Evolutionary conservation across 176 grass and related monocot species (phyloP).

Genomic region (Carex myosuroides): DNA sequence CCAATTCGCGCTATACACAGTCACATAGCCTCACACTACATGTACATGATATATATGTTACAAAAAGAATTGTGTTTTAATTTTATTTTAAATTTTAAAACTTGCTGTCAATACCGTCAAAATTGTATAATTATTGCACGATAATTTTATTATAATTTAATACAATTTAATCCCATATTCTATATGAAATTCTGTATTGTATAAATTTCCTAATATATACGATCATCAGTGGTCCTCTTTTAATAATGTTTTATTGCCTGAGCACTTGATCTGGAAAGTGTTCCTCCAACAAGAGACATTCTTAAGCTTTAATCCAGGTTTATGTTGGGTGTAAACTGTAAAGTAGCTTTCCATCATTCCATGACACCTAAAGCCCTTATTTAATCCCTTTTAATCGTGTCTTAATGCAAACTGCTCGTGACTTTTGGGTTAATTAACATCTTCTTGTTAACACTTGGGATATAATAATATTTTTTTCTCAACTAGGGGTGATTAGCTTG

Average conservation of each 20-base stretch:
- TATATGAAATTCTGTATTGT: not conserved
- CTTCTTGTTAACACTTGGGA: not conserved
- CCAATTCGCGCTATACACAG: too few relatives aligned
- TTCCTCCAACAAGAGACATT: conserved; percentile 14
- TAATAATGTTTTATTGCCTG: not conserved
- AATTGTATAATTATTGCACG: not conserved
- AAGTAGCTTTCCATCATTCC: conserved; percentile 9
- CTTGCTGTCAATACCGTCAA: not conserved
- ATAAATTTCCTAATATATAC: not conserved
- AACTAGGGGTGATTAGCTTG: not conserved
- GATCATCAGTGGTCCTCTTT: not conserved
- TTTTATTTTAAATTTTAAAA: not conserved
- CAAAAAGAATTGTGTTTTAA: not conserved
- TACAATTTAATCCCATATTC: not conserved
- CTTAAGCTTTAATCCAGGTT: conserved; percentile 15
- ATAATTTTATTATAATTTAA: not conserved
- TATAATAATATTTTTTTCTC: not conserved
- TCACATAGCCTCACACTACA: too few relatives aligned
- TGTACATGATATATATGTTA: not conserved
- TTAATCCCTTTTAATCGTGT: not conserved
- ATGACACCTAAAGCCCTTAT: conserved; percentile 4
- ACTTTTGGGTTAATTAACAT: not conserved
- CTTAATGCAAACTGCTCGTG: not conserved
- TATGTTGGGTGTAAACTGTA: conserved; percentile 1
- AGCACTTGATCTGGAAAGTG: conserved; percentile 1